phyloP scores from a whole-genome alignment of 306 rosid species.

The Casuarina equisetifolia region DNA sequence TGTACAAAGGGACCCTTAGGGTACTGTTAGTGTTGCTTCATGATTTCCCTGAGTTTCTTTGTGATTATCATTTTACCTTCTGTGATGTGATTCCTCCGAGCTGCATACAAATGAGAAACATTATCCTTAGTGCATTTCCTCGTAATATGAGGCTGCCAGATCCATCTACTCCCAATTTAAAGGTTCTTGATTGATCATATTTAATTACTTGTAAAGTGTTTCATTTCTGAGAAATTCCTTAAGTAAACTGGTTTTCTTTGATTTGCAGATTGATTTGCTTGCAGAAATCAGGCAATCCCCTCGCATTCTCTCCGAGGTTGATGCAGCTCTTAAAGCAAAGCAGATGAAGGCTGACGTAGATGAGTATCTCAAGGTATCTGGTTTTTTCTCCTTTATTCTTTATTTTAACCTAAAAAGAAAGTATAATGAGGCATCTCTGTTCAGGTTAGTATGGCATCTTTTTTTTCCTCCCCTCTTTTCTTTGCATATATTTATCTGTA shows the following conservation, averaged over 20 bases:
- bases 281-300: conserved; percentile 88
- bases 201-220: background rate
- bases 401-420: background rate
- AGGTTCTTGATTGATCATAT: conserved; percentile 45
- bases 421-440: background rate
- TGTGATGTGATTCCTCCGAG: conserved; percentile 97
- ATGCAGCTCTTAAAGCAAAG: conserved; percentile 75
- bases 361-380: conserved; percentile 79
- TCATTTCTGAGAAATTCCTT: conserved; percentile 1
- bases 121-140: conserved; percentile 95
- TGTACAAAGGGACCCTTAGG: conserved; percentile 93
- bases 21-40: conserved; percentile 96
- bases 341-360: conserved; percentile 92
- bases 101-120: conserved; percentile 97
- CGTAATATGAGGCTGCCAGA: conserved; percentile 98
- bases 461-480: background rate
- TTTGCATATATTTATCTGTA: background rate
- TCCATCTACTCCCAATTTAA: conserved; percentile 89
- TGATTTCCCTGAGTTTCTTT: conserved; percentile 93
- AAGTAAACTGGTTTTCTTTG: conserved; percentile 14
- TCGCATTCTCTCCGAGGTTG: conserved; percentile 91
- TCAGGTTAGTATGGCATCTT: background rate
- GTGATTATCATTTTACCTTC: conserved; percentile 95
- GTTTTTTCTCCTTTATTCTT: background rate
- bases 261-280: conserved; percentile 86